phyloP scores from a whole-genome alignment of 2,329 filamentous ascomycete species.

The Macrophomina tecta region DNA sequence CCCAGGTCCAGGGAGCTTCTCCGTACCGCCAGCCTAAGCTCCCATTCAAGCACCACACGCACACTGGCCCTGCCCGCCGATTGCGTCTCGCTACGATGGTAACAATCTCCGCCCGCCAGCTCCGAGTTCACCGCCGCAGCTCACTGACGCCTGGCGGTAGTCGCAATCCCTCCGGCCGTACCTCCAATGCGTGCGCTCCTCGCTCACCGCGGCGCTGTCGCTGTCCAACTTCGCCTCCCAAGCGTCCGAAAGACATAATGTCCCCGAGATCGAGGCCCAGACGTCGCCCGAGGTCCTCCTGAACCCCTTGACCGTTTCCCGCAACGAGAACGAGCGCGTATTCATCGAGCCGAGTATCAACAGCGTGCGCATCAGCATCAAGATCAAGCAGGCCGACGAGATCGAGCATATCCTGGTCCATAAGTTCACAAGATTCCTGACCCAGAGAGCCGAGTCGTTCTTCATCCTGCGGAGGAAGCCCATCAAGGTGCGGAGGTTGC shows the following conservation, averaged over 20 bases:
- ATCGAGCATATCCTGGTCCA: constrained; percentile 98
- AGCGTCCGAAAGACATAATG: constrained; percentile 95
- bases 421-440: constrained; percentile 97
- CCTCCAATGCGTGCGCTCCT: constrained; percentile 93
- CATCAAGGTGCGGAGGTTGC: constrained; percentile 71
- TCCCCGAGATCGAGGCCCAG: constrained; percentile 93
- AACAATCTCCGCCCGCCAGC: neutral
- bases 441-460: constrained; percentile 93
- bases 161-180: constrained; percentile 97
- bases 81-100: constrained; percentile 22
- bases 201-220: constrained; percentile 89
- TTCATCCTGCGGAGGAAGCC: constrained; percentile 96
- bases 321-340: constrained; percentile 97
- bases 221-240: constrained; percentile 98
- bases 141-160: constrained; percentile 52
- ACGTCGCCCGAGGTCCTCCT: constrained; percentile 93
- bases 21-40: constrained; percentile 22
- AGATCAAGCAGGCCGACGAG: constrained; percentile 99
- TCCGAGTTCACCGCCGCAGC: neutral
- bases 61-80: constrained; percentile 6
- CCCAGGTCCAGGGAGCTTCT: constrained; percentile 22
- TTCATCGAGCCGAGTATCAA: constrained; percentile 97
- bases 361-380: constrained; percentile 95
- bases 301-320: constrained; percentile 85
- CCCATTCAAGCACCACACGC: constrained; percentile 2